Evolutionary conservation across 257 asterid species (phyloP), one percentile per base, ranked within the genome.

Genomic region (Solanum sejunctum): DNA sequence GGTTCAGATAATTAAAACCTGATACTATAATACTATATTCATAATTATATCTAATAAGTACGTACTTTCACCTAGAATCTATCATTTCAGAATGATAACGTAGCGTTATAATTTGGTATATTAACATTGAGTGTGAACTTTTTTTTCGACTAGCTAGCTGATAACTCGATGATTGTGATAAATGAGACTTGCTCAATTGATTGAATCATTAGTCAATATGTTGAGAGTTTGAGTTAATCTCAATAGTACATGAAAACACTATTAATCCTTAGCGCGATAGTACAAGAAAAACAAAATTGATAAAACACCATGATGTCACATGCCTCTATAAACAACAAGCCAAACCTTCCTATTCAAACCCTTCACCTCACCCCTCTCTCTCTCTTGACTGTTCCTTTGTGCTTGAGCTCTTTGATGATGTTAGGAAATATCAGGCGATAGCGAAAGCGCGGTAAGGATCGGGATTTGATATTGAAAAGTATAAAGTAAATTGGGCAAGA

Each of bases 261-360:
- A 36, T 36, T 36, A 36, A 36, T 36, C 41, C 41, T 36, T 5
- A 6, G 0, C 6, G 1, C 0, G 41, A 36, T 36, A 36, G 41
- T 32, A 32, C 36, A 32, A 32, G 36, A 32, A 2, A 61, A 23
- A 0, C 0, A 5, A 6, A 11, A 21, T 21, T 11, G 12, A 36
- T 36, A 2, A 12, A 5, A 56, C 73, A 41, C 1, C 43, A 61
- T 49, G 10, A 12, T 26, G 72, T 63, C 88, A 51, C 28, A 18
- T 52, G 18, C 55, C 87, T 85, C 83, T 88, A 86, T 87, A 84
- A 90, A 86, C 88, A 41, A 55, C 79, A 84, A 49, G n/a, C 57
- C 51, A 85, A 32, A 1, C 84, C 88, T 75, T 83, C 91, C 75
- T 67, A 52, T 21, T 79, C 87, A 80, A 86, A 88, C 93, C 90